phyloP scores from a whole-genome alignment of 2,329 filamentous ascomycete species.

The Alternaria brassicicola region DNA sequence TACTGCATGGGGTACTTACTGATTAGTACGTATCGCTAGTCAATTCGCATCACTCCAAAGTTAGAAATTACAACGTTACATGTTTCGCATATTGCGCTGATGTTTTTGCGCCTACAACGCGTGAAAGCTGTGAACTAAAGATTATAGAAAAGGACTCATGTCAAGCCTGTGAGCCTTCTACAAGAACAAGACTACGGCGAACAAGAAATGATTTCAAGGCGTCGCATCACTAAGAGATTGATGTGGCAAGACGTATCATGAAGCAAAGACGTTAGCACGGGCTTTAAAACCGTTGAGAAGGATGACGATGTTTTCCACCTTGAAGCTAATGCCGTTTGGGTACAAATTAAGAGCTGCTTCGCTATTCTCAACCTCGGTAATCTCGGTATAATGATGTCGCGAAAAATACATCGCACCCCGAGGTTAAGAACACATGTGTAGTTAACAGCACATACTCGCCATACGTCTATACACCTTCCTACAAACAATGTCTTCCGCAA shows the following conservation, averaged over 20 bases:
- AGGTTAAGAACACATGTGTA: neutral
- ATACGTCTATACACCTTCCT: neutral
- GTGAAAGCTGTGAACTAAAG: neutral
- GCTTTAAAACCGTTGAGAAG: neutral
- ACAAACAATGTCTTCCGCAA: neutral
- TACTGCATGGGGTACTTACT: neutral
- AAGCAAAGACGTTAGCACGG: neutral
- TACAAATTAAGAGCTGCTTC: neutral
- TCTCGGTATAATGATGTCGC: conserved; percentile 5
- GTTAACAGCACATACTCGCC: neutral
- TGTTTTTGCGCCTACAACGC: neutral
- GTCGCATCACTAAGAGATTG: neutral
- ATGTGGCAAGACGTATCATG: neutral
- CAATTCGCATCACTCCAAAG: neutral
- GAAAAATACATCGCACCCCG: neutral
- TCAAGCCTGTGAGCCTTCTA: neutral
- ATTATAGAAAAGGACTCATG: neutral
- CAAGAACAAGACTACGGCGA: neutral
- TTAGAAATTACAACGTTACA: neutral
- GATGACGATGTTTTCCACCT: neutral
- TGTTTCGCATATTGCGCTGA: neutral
- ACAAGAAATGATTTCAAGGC: neutral
- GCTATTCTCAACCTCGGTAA: neutral
- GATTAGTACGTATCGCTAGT: neutral
- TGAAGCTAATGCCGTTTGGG: neutral